Conservation (phyloP, 1,284 basidiomycete species). For the Mycosarcoma mackinlayi region DNA sequence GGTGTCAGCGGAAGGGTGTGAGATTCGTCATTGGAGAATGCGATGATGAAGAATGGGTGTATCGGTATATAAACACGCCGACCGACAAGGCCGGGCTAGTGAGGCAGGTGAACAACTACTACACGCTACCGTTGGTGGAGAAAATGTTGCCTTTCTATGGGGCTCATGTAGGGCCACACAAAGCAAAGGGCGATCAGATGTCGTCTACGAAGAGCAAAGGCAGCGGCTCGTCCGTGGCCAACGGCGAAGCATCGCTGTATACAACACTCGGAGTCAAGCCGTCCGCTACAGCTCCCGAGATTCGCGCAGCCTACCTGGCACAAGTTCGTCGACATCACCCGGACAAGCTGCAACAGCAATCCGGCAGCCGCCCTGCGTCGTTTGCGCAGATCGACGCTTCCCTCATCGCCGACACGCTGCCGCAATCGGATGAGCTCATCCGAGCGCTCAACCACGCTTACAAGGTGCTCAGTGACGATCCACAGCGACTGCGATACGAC, state of each 20-base stretch:
- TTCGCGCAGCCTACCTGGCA: conserved; percentile 41
- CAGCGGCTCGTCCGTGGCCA: neutral
- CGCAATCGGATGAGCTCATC: conserved; percentile 28
- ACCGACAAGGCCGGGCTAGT: conserved; percentile 13
- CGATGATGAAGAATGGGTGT: conserved; percentile 44
- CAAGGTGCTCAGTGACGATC: conserved; percentile 32
- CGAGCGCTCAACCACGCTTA: conserved; percentile 42
- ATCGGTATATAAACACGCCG: conserved; percentile 47
- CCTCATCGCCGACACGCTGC: conserved; percentile 6
- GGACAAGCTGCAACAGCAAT: conserved; percentile 46
- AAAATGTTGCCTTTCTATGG: conserved; percentile 39
- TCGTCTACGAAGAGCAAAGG: neutral
- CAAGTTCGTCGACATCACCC: conserved; percentile 42
- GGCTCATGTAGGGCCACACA: neutral
- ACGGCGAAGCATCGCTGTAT: conserved; percentile 15
- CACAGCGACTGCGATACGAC: conserved; percentile 27
- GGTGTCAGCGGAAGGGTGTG: conserved; percentile 33
- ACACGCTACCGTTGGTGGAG: conserved; percentile 29
- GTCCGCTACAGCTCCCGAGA: conserved; percentile 24
- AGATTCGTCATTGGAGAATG: conserved; percentile 42
- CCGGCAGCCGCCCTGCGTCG: neutral
- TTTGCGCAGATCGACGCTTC: neutral
- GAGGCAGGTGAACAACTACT: conserved; percentile 49
- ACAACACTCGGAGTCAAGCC: conserved; percentile 20
- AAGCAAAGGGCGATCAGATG: neutral